A percentile compares a stretch with the other conserved stretches of the same genome.
phyloP scores from a whole-genome alignment of 257 asterid species.

The Salvia rosmarinus region DNA sequence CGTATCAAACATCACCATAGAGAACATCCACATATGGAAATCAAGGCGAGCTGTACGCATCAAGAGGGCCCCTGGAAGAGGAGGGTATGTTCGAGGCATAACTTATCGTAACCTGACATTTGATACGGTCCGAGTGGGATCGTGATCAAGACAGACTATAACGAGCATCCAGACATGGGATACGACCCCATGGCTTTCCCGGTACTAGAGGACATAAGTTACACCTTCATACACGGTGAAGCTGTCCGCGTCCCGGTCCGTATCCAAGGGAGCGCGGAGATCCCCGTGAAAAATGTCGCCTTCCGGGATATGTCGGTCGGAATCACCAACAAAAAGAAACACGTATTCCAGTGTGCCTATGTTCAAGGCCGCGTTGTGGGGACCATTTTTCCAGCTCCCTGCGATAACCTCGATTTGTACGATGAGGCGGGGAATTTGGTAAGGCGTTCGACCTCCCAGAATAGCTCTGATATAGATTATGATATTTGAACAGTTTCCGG shows the following conservation, averaged over 20 bases:
- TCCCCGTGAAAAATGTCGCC: conserved; percentile 62
- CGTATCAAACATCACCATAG: conserved; percentile 80
- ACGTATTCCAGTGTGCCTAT: conserved; percentile 79
- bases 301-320: conserved; percentile 83
- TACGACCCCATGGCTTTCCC: conserved; percentile 86
- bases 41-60: conserved; percentile 93
- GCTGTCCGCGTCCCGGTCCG: conserved; percentile 96
- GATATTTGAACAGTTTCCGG: conserved; percentile 51
- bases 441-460: conserved; percentile 55
- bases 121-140: conserved; percentile 76
- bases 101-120: conserved; percentile 74
- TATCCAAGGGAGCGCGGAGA: conserved; percentile 75
- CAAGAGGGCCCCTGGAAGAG: conserved; percentile 94
- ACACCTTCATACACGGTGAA: conserved; percentile 70
- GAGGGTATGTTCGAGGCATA: conserved; percentile 79
- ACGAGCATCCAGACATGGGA: conserved; percentile 81
- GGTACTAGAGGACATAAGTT: conserved; percentile 68
- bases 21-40: conserved; percentile 73
- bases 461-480: conserved; percentile 80
- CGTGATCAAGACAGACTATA: conserved; percentile 90
- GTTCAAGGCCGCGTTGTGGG: conserved; percentile 86
- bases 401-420: conserved; percentile 79
- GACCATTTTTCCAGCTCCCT: conserved; percentile 78
- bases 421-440: conserved; percentile 72
- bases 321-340: conserved; percentile 73